Base-by-base conservation (phyloP, 495 filamentous ascomycete species). In the Sphaerosporella brunnea region DNA sequence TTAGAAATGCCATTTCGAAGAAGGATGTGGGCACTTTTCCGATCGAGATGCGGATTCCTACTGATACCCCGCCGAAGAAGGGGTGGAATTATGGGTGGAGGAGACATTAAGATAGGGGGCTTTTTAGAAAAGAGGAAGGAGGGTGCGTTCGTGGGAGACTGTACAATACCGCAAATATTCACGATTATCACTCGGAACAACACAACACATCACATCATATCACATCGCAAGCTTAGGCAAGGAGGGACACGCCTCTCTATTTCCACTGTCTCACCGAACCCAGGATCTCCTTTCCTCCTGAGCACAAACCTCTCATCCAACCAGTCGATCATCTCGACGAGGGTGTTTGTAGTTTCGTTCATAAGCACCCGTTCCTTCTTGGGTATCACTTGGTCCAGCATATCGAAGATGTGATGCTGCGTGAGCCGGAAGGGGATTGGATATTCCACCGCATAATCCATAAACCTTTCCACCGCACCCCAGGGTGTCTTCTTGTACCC, bases 1-100 rank as follows among this genome's bases (percentile, higher is more conserved):
- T 79, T 65, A 65, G 78, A 19, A 68, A 72, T 50, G 75, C 77
- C 13, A 74, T 81, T 68, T 67, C 65, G 43, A 80, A 80, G 72
- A 74, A 71, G 63, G 74, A 70, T 4, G 63, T 73, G 32, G 62
- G 65, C 20, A 39, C 45, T 42, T 58, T 58, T n/a, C 58, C 58
- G 28, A 51, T 61, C 2, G 62, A 61, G 40, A n/a, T 61, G 34
- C 48, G 58, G 45, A 61, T 60, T 54, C 66, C 23, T 13, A 61
- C 58, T 24, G 57, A 61, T 54, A 61, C 58, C 5, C 79, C 80
- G 36, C 45, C 62, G 5, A 65, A 67, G 52, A 73, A 71, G 41
- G 79, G 79, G 47, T 82, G 77, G 76, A 79, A 83, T 66, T 65
- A 78, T 60, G 63, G 28, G 23, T 72, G 70, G 70, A 59, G 32